phyloP scores from a whole-genome alignment of 768 basidiomycete species.

The Xerocomellus chrysenteron region DNA sequence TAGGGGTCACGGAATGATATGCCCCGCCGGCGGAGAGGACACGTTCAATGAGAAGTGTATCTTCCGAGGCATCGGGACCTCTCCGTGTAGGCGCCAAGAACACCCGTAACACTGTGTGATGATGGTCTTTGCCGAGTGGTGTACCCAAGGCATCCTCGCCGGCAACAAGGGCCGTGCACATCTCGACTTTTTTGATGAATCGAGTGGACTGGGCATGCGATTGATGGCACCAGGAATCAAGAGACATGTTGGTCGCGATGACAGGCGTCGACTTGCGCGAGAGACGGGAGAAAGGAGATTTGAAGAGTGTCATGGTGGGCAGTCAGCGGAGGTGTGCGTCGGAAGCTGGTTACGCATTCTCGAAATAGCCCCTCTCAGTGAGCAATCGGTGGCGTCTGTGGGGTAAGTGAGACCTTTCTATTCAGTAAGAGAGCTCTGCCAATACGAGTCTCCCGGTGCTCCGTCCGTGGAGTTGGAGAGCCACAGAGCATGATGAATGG shows the following conservation, averaged over 20 bases:
- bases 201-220: not conserved
- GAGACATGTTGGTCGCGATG: not conserved
- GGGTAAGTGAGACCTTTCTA: not conserved
- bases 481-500: not conserved
- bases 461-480: not conserved
- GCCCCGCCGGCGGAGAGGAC: conserved; percentile 11
- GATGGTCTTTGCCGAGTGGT: not conserved
- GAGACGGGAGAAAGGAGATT: not conserved
- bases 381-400: not conserved
- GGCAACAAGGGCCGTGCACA: conserved; percentile 2
- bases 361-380: not conserved
- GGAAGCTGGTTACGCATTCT: not conserved
- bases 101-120: conserved; percentile 10
- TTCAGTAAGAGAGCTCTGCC: not conserved
- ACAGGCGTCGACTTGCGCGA: not conserved
- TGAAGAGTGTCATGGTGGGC: conserved; percentile 2
- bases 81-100: not conserved
- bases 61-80: not conserved
- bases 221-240: conserved; percentile 3
- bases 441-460: too few relatives aligned
- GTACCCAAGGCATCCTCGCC: conserved; percentile 1
- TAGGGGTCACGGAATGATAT: conserved; percentile 3
- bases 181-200: conserved; percentile 8
- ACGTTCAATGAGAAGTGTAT: conserved; percentile 14
- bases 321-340: not conserved